A percentile compares a stretch with the other conserved stretches of the same genome.
phyloP scores from a whole-genome alignment of 2,329 filamentous ascomycete species.

The Aspergillus intermedius region DNA sequence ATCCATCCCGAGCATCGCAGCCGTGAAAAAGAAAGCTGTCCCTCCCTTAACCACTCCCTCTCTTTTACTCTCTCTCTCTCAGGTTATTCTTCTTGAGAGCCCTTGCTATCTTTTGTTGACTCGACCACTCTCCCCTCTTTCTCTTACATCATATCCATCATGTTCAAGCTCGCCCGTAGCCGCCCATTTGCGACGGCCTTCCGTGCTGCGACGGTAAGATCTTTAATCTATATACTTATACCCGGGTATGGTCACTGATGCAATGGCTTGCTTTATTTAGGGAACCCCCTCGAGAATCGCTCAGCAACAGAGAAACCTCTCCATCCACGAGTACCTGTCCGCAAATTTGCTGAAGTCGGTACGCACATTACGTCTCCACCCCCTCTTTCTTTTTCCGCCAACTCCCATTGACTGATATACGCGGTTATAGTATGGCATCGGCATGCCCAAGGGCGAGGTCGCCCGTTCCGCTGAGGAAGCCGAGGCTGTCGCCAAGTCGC shows the following conservation, averaged over 20 bases:
- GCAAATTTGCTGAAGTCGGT: slow-evolving; percentile 75
- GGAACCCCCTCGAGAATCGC: slow-evolving; percentile 51
- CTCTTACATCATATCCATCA: slow-evolving; percentile 35
- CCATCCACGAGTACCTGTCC: slow-evolving; percentile 97
- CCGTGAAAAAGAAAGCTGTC: slow-evolving; percentile 32
- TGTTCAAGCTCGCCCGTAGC: slow-evolving; percentile 85
- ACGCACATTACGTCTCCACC: slow-evolving; percentile 20
- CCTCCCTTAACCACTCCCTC: slow-evolving; percentile 6
- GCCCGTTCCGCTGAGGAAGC: slow-evolving; percentile 80
- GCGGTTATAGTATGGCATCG: slow-evolving; percentile 72
- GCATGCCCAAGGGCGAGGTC: slow-evolving; percentile 83
- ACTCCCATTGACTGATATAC: slow-evolving; percentile 16
- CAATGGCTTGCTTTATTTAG: slow-evolving; percentile 33
- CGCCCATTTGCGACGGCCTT: slow-evolving; percentile 74
- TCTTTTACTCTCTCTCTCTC: slow-evolving; percentile 7
- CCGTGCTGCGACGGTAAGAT: slow-evolving; percentile 66
- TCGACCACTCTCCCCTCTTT: slow-evolving; percentile 15
- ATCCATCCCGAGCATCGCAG: slow-evolving; percentile 23
- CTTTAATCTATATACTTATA: slow-evolving; percentile 4
- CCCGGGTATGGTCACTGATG: slow-evolving; percentile 1
- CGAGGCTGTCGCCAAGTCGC: slow-evolving; percentile 81
- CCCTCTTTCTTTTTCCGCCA: neutral
- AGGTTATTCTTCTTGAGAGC: slow-evolving; percentile 7
- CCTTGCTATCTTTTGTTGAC: slow-evolving; percentile 1
- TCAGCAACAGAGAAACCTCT: slow-evolving; percentile 80